Evolutionary conservation across 768 basidiomycete genomes (phyloP).

Genomic region (Harrya chromipes): DNA sequence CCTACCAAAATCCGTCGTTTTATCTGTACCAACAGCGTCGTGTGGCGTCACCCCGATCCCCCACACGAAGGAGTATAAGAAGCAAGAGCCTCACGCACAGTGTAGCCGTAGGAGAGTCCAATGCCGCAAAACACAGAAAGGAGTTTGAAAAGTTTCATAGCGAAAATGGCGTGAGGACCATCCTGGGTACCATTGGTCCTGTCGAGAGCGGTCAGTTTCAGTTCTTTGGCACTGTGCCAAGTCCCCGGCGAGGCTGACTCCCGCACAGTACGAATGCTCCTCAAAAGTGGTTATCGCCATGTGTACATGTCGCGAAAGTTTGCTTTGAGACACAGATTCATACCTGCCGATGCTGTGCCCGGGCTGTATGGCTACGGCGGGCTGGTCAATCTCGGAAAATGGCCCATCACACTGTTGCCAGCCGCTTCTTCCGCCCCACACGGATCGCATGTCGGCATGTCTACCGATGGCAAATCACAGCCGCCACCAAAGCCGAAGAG

Average conservation of each 20-base stretch:
- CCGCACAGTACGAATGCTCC: slow-evolving; percentile 78
- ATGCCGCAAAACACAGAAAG: slow-evolving; percentile 62
- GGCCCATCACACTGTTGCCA: slow-evolving; percentile 73
- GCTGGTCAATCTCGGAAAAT: slow-evolving; percentile 77
- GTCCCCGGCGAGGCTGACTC: neutral
- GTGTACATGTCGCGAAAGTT: slow-evolving; percentile 97
- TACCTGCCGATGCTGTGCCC: slow-evolving; percentile 81
- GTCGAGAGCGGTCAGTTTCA: slow-evolving; percentile 68
- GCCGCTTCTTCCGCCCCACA: slow-evolving; percentile 8
- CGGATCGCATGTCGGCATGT: neutral
- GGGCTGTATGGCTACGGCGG: slow-evolving; percentile 95
- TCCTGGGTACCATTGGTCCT: slow-evolving; percentile 89
- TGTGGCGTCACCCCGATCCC: slow-evolving; percentile 29
- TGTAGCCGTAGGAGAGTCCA: slow-evolving; percentile 35
- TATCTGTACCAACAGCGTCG: slow-evolving; percentile 50
- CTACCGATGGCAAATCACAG: neutral
- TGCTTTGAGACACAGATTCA: slow-evolving; percentile 82
- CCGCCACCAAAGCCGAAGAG: slow-evolving; percentile 34
- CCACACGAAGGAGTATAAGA: slow-evolving; percentile 38
- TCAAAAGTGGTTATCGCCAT: slow-evolving; percentile 88
- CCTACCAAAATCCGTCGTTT: slow-evolving; percentile 68
- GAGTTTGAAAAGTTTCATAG: slow-evolving; percentile 84
- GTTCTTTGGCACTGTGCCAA: neutral
- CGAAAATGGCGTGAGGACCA: slow-evolving; percentile 91
- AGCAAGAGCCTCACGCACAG: slow-evolving; percentile 36